Evolutionary conservation across 140 eudicot genomes (phyloP).

Genomic region (Anethum foeniculum): DNA sequence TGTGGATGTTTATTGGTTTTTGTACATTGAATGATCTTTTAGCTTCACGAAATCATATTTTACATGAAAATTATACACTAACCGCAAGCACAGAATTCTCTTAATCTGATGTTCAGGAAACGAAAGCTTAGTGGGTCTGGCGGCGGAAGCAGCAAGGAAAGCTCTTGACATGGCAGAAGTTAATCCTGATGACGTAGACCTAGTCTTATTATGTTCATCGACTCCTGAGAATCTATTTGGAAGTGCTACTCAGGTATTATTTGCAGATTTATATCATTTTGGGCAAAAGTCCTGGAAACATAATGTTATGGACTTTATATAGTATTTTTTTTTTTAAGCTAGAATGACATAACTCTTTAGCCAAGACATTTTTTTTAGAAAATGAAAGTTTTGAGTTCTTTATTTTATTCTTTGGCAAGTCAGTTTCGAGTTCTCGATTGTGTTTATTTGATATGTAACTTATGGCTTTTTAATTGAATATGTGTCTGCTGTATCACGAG

Average conservation of each 20-base stretch:
- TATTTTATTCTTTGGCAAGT: too few species aligned
- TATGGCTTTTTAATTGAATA: not conserved
- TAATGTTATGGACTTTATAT: not conserved
- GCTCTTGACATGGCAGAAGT: conserved; percentile 92
- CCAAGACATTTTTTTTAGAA: not conserved
- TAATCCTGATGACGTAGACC: conserved; percentile 82
- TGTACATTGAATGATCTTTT: not conserved
- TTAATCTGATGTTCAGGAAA: conserved; percentile 37
- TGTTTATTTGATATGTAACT: not conserved
- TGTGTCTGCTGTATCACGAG: not conserved
- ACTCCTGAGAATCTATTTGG: conserved; percentile 91
- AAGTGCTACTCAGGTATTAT: conserved; percentile 80
- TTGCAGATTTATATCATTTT: conserved; percentile 12
- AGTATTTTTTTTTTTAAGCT: not conserved
- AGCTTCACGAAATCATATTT: not conserved
- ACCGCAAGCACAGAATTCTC: not conserved
- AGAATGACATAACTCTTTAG: not conserved
- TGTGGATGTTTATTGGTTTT: not conserved
- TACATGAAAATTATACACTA: not conserved
- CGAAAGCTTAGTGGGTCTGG: conserved; percentile 62
- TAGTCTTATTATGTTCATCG: conserved; percentile 74
- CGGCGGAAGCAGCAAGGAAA: conserved; percentile 66
- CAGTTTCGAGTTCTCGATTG: not conserved
- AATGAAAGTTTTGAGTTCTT: not conserved
- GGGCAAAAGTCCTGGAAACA: not conserved